Evolutionary conservation across 805 yeast genomes (phyloP), one percentile per base, ranked within the genome.

Genomic region (Priceomyces fermenticarens): DNA sequence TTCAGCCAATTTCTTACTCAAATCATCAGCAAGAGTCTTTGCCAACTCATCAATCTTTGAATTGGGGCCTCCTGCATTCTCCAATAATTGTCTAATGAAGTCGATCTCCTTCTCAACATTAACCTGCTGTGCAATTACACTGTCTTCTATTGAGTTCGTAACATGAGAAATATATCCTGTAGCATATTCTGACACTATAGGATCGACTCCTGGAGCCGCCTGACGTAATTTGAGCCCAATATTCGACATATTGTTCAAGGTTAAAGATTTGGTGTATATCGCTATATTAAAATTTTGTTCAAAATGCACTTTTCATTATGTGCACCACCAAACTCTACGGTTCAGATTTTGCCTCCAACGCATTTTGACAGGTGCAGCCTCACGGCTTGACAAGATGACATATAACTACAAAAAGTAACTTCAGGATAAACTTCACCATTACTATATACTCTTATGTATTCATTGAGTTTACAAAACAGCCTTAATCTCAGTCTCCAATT

Each of bases 121-220:
- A 34, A 89, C 60, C 49, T 78, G 82, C 52, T 81, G 85, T 30
- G 93, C 83, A 20, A 81, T 69, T n/a, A 87, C 93, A 25, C 89
- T 81, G 60, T 89, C 96, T 48, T 80, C 83, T 0, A 93, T 88
- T 13, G 86, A 73, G 38, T 70, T 72, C n/a, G 88, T 80, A 13
- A 93, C 67, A 65, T 89, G 90, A 44, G 84, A 83, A 40, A 88
- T 84, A 54, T 90, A 93, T 1, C 99, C 99, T 30, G 84, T 83
- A 3, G 96, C 95, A 59, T 93, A 93, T 46, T 89, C 93, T 1
- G 83, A 75, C 13, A 93, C 96, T 9, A 89, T 80, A 1, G 90
- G 83, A 55, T 93, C 99, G 35, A 93, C 75, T 0, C 85, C 72
- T 2, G 96, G 90, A 3, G 83, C 93, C 0, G 96, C 91, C 60